phyloP scores from a whole-genome alignment of 2,329 filamentous ascomycete genomes.

The Alternaria arbusti region DNA sequence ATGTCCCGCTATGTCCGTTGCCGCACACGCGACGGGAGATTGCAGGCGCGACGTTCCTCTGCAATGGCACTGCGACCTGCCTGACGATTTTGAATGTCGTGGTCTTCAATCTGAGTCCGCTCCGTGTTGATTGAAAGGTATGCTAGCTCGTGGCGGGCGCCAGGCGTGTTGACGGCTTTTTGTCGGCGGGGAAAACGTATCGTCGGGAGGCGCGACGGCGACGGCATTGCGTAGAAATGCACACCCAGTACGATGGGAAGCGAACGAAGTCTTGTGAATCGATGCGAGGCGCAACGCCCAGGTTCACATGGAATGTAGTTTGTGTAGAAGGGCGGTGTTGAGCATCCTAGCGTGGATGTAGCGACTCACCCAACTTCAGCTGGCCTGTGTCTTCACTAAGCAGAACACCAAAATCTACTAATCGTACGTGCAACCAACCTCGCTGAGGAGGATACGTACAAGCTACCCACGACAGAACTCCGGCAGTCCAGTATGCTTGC shows the following conservation, averaged over 20 bases:
- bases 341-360: neutral
- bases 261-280: neutral
- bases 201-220: too few relatives aligned
- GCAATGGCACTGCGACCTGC: neutral
- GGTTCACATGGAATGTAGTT: neutral
- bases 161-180: neutral
- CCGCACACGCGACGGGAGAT: neutral
- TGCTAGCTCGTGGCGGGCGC: neutral
- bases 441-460: neutral
- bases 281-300: neutral
- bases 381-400: neutral
- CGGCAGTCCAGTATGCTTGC: neutral
- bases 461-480: neutral
- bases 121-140: neutral
- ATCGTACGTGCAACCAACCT: neutral
- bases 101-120: neutral
- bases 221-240: neutral
- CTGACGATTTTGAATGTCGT: too few relatives aligned
- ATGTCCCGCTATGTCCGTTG: neutral
- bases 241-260: neutral
- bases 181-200: neutral
- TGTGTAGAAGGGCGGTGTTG: neutral
- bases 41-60: neutral
- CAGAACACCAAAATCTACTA: neutral
- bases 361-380: neutral